Evolutionary conservation across 345 rosid species (phyloP).

Genomic region (Combretum micranthum): DNA sequence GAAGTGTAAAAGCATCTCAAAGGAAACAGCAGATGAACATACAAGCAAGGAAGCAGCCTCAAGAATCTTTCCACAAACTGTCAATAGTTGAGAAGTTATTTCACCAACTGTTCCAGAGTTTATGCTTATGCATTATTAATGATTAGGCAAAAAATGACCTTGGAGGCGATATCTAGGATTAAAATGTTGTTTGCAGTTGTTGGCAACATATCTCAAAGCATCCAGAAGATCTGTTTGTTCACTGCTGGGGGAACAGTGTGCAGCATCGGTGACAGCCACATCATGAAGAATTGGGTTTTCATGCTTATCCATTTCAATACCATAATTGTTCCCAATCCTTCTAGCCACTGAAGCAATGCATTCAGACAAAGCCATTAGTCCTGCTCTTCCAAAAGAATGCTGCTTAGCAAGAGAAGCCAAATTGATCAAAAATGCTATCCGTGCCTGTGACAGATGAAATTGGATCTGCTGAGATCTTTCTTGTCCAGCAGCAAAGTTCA

Average conservation of each 20-base stretch:
- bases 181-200: slow-evolving; percentile 93
- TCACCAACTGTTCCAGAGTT: neutral
- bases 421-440: slow-evolving; percentile 42
- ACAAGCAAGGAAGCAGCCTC: slow-evolving; percentile 61
- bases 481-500: neutral
- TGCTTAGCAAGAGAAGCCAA: slow-evolving; percentile 67
- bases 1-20: slow-evolving; percentile 64
- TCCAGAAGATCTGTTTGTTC: slow-evolving; percentile 48
- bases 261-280: slow-evolving; percentile 19
- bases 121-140: too few relatives aligned
- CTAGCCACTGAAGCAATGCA: slow-evolving; percentile 65
- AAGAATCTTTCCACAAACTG: slow-evolving; percentile 61
- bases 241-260: slow-evolving; percentile 16
- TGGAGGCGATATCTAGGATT: slow-evolving; percentile 81
- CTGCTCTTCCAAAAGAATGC: slow-evolving; percentile 79
- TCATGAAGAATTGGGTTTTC: slow-evolving; percentile 21
- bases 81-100: neutral
- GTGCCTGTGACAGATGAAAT: slow-evolving; percentile 35
- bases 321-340: slow-evolving; percentile 23
- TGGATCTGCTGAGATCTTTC: neutral
- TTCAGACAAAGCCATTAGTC: slow-evolving; percentile 76
- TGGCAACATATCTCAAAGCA: slow-evolving; percentile 63
- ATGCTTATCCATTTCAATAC: slow-evolving; percentile 17
- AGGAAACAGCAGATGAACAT: slow-evolving; percentile 43
- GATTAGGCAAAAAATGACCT: slow-evolving; percentile 38